Conservation (phyloP, 2,329 filamentous ascomycete species). For the Exophiala sp. region DNA sequence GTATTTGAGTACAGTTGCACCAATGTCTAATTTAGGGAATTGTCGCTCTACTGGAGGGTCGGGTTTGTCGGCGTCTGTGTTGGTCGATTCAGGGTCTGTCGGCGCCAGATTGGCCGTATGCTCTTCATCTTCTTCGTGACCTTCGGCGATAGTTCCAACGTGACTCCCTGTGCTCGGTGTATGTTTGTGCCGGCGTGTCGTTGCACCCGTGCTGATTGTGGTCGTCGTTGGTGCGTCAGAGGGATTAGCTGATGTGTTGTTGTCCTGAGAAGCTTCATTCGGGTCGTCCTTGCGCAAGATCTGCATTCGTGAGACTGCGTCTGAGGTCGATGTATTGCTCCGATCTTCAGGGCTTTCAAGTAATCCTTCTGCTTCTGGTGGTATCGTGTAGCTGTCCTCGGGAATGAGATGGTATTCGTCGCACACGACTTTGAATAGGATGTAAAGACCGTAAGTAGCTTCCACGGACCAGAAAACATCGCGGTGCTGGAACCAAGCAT, state of each 20-base stretch:
- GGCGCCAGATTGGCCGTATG: slow-evolving; percentile 9
- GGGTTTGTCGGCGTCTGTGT: neutral
- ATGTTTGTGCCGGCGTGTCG: slow-evolving; percentile 78
- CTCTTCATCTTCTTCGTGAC: slow-evolving; percentile 69
- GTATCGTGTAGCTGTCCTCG: slow-evolving; percentile 92
- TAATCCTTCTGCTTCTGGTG: slow-evolving; percentile 80
- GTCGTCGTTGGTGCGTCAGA: slow-evolving; percentile 43
- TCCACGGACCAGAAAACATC: slow-evolving; percentile 95
- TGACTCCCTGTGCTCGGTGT: slow-evolving; percentile 75
- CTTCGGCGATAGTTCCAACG: slow-evolving; percentile 77
- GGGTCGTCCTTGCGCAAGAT: slow-evolving; percentile 39
- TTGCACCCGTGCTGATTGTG: slow-evolving; percentile 58
- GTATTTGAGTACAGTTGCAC: slow-evolving; percentile 16
- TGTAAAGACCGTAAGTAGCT: slow-evolving; percentile 82
- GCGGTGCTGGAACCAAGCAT: slow-evolving; percentile 97
- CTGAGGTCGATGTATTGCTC: neutral
- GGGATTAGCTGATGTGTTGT: slow-evolving; percentile 11
- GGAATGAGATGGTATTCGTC: slow-evolving; percentile 86
- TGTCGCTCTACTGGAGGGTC: slow-evolving; percentile 8
- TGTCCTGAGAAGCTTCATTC: slow-evolving; percentile 1
- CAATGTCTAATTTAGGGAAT: slow-evolving; percentile 18
- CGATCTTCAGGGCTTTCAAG: slow-evolving; percentile 50
- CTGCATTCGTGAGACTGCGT: slow-evolving; percentile 22
- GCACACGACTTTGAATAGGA: slow-evolving; percentile 96
- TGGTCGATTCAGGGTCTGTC: neutral